Evolutionary conservation across 2,329 filamentous ascomycete species (phyloP), one percentile per base, ranked within the genome.

Genomic region (Alternaria panax): DNA sequence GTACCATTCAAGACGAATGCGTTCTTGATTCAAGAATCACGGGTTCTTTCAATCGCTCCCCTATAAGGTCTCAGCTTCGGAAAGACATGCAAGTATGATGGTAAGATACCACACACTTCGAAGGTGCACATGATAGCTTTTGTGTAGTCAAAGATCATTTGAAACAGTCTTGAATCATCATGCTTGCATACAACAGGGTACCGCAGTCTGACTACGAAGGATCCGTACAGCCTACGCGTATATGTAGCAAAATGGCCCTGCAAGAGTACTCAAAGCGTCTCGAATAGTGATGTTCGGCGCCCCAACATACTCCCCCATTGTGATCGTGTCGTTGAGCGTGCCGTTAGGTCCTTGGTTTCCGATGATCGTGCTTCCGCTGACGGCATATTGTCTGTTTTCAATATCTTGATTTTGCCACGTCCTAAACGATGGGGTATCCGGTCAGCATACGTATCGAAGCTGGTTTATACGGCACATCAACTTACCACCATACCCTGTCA

Each of bases 351-450:
- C 6, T 14, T 9, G 24, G 14, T n/a, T 14, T 1, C 34, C 18
- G 9, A 50, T 16, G 3, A 25, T 12, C 6, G 36, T 50, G 11
- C 46, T 78, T 52, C 80, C 82, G 8, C 67, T 71, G 58, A 84
- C 78, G n/a, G 70, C 71, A 54, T 74, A 70, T 54, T 73, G 72
- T 12, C 82, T 72, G 8, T 71, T 71, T 52, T 69, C 60, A 28
- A 75, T 60, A 53, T 83, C 76, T 36, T 78, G 67, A 55, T 80
- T 82, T 70, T 85, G 82, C 83, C 82, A 85, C 11, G 80, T 82
- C 80, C 38, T 41, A 22, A 4, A 41, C 7, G 20, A 14, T 41
- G 11, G 4, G 4, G 9, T 14, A 22, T 12, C 32, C 1, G 11
- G 38, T 22, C 18, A 41, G 18, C 38, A 41, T 24, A 22, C 5